Conservation (phyloP, 2,329 filamentous ascomycete species). For the Shiraia sp. region DNA sequence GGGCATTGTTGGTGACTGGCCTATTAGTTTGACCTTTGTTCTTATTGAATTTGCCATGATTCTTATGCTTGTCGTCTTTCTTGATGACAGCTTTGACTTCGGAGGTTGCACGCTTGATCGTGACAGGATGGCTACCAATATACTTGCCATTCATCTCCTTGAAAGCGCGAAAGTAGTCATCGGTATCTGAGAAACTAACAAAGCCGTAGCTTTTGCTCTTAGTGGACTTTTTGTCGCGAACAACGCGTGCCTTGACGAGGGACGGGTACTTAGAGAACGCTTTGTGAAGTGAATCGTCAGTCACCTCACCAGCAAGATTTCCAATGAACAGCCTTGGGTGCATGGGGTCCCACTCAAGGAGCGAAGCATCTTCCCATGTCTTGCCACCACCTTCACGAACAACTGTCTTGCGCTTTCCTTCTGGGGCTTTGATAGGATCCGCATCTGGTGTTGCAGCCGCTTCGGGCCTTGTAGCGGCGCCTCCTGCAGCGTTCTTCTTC, state of each 20-base stretch:
- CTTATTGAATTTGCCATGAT: conserved; percentile 55
- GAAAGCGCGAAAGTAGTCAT: conserved; percentile 94
- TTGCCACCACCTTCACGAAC: conserved; percentile 86
- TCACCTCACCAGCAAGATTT: conserved; percentile 95
- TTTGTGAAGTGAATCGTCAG: conserved; percentile 92
- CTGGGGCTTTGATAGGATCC: conserved; percentile 53
- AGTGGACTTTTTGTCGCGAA: conserved; percentile 92
- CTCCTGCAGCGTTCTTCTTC: conserved; percentile 51
- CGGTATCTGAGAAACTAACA: conserved; percentile 91
- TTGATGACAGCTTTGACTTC: conserved; percentile 81
- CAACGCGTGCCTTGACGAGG: conserved; percentile 88
- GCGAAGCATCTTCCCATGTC: conserved; percentile 83
- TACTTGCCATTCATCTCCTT: conserved; percentile 99
- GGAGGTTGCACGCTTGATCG: conserved; percentile 84
- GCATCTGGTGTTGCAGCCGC: conserved; percentile 46
- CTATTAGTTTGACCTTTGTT: conserved; percentile 21
- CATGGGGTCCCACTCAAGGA: conserved; percentile 94
- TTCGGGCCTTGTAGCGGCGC: conserved; percentile 41
- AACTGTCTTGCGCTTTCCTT: conserved; percentile 80
- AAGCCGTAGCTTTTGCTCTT: conserved; percentile 98
- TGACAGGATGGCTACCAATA: conserved; percentile 93
- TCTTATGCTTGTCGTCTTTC: conserved; percentile 45
- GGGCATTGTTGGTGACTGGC: conserved; percentile 12
- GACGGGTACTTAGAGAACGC: conserved; percentile 88
- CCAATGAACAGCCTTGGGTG: conserved; percentile 96